Conservation (phyloP, 2,329 filamentous ascomycete species). For the Thielaviopsis ethacetica region DNA sequence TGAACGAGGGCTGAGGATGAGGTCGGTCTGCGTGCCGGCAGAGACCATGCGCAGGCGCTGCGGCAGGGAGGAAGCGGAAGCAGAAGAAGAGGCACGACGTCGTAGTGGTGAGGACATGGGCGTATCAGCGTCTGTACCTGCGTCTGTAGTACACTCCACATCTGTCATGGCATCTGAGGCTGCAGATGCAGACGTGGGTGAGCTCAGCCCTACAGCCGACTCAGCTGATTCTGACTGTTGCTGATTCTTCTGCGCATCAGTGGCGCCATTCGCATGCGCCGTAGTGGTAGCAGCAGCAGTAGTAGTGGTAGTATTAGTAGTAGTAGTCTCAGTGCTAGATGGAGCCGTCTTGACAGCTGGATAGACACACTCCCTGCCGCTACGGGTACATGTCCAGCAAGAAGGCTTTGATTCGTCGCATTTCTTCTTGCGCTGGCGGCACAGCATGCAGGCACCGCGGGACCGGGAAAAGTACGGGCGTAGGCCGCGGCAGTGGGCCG, state of each 20-base stretch:
- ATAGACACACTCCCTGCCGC: slow-evolving; percentile 9
- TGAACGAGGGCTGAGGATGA: neutral
- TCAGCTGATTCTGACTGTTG: neutral
- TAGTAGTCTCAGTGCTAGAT: too few species aligned
- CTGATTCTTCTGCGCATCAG: neutral
- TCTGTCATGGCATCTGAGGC: neutral
- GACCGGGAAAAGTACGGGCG: slow-evolving; percentile 11
- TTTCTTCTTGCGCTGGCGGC: slow-evolving; percentile 21
- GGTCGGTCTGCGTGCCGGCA: slow-evolving; percentile 5
- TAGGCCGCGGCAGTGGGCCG: slow-evolving; percentile 8
- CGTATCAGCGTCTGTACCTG: neutral
- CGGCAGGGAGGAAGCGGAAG: neutral
- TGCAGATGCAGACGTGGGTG: neutral
- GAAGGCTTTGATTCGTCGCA: slow-evolving; percentile 19
- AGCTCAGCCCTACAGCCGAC: neutral
- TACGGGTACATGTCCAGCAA: slow-evolving; percentile 11
- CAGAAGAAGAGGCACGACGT: neutral
- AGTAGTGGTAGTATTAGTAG: too few species aligned
- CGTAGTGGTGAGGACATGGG: neutral
- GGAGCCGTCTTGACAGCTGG: neutral
- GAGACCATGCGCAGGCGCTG: slow-evolving; percentile 2
- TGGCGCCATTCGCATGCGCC: neutral
- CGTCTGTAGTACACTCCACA: neutral
- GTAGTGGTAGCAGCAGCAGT: neutral
- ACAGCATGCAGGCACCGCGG: slow-evolving; percentile 17